Conservation (phyloP, 306 rosid genomes). For the Benincasa hispida region DNA sequence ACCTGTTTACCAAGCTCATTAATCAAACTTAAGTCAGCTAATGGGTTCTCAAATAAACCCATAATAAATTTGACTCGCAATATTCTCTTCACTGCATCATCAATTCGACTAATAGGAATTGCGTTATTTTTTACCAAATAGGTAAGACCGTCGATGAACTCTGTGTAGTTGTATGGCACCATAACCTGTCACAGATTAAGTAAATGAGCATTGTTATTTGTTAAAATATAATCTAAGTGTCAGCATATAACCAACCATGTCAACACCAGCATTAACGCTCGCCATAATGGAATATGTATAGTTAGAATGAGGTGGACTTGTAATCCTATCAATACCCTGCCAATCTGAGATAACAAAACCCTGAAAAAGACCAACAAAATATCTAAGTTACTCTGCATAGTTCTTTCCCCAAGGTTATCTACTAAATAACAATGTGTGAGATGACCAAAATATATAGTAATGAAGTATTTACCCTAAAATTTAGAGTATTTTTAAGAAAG, state of each 20-base stretch:
- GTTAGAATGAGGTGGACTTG: slow-evolving; percentile 22
- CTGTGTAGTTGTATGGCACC: background rate
- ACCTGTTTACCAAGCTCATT: background rate
- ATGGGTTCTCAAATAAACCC: background rate
- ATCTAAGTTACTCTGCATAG: no score
- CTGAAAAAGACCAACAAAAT: background rate
- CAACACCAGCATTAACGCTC: slow-evolving; percentile 25
- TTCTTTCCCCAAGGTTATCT: no score
- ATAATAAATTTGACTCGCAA: background rate
- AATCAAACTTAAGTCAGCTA: background rate
- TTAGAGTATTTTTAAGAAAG: slow-evolving; percentile 25
- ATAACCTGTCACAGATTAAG: background rate
- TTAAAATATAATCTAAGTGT: no score
- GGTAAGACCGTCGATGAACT: background rate
- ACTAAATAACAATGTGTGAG: no score
- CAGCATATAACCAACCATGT: background rate
- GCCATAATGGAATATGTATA: slow-evolving; percentile 20
- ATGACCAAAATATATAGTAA: no score
- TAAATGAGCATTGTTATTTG: no score
- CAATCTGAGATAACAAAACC: slow-evolving; percentile 25
- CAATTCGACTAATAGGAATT: background rate
- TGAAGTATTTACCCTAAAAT: background rate
- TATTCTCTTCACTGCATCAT: background rate
- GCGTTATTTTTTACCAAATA: background rate
- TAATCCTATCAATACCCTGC: slow-evolving; percentile 28